Percentiles rank a stretch among this genome's conserved stretches.
Conservation (phyloP, 768 basidiomycete species). For the Naematelia encephala region DNA sequence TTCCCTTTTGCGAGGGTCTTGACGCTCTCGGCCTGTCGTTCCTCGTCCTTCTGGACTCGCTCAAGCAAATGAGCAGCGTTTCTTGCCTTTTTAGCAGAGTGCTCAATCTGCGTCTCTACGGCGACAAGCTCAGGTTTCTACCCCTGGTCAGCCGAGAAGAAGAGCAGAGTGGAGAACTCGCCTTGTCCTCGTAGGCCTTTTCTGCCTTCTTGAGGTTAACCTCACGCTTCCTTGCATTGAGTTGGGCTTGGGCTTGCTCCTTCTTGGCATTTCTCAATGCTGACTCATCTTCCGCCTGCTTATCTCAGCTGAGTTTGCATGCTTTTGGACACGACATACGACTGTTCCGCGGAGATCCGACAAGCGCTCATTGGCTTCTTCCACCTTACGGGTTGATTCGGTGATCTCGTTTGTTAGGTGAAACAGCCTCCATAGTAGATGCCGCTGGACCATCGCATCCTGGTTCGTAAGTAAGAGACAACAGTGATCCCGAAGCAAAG, state of each 20-base stretch:
- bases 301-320: not conserved
- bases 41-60: conserved; percentile 62
- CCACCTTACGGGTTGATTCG: conserved; percentile 65
- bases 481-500: conserved; percentile 11
- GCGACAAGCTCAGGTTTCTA: conserved; percentile 82
- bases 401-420: conserved; percentile 84
- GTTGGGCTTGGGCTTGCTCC: conserved; percentile 73
- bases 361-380: conserved; percentile 69
- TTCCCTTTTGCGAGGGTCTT: conserved; percentile 63
- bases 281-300: conserved; percentile 57
- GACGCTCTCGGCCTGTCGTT: conserved; percentile 49
- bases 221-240: conserved; percentile 75
- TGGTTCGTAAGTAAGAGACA: conserved; percentile 44
- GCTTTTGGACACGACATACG: conserved; percentile 19
- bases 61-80: conserved; percentile 65
- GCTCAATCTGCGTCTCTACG: conserved; percentile 80
- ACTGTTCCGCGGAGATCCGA: conserved; percentile 67
- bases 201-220: conserved; percentile 85
- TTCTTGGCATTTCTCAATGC: conserved; percentile 69
- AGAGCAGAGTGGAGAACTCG: conserved; percentile 43
- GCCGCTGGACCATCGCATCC: conserved; percentile 77
- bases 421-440: conserved; percentile 80
- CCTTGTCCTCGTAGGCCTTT: conserved; percentile 80
- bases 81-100: conserved; percentile 71
- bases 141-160: not conserved